Evolutionary conservation across 2,329 filamentous ascomycete species (phyloP).

Genomic region (Fusarium buharicum): DNA sequence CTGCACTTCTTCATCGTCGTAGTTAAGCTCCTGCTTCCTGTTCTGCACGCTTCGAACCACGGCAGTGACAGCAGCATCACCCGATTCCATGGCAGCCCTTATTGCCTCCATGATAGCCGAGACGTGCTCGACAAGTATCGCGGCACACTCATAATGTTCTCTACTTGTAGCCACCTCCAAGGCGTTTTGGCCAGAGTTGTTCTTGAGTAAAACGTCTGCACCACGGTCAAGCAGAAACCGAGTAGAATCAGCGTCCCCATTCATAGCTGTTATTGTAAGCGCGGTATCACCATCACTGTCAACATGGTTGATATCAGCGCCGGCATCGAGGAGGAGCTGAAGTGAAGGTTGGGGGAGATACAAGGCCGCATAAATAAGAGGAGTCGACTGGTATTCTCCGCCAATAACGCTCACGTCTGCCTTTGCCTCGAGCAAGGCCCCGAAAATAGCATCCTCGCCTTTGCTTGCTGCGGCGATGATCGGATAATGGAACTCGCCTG

Average conservation of each 20-base stretch:
- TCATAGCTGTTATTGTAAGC: slow-evolving; percentile 51
- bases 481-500: slow-evolving; percentile 49
- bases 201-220: slow-evolving; percentile 17
- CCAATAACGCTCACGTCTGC: slow-evolving; percentile 52
- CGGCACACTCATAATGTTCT: slow-evolving; percentile 41
- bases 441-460: slow-evolving; percentile 51
- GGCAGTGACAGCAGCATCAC: slow-evolving; percentile 19
- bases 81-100: slow-evolving; percentile 20
- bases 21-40: slow-evolving; percentile 27
- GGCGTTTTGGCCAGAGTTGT: slow-evolving; percentile 11
- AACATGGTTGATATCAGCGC: slow-evolving; percentile 52
- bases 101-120: slow-evolving; percentile 24
- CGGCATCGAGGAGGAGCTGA: slow-evolving; percentile 48
- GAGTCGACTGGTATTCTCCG: slow-evolving; percentile 49
- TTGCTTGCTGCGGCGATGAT: slow-evolving; percentile 52
- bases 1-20: slow-evolving; percentile 2
- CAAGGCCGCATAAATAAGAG: slow-evolving; percentile 52
- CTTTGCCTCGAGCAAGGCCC: slow-evolving; percentile 49
- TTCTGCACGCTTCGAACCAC: slow-evolving; percentile 25
- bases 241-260: slow-evolving; percentile 43
- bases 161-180: slow-evolving; percentile 2
- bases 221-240: slow-evolving; percentile 24
- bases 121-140: slow-evolving; percentile 49
- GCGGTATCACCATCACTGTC: slow-evolving; percentile 52
- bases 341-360: slow-evolving; percentile 49